These are phyloP conservation scores for Neurospora intermedia DNA, from an alignment of 495 filamentous ascomycete species.

Conservation along the genomic window DNA sequence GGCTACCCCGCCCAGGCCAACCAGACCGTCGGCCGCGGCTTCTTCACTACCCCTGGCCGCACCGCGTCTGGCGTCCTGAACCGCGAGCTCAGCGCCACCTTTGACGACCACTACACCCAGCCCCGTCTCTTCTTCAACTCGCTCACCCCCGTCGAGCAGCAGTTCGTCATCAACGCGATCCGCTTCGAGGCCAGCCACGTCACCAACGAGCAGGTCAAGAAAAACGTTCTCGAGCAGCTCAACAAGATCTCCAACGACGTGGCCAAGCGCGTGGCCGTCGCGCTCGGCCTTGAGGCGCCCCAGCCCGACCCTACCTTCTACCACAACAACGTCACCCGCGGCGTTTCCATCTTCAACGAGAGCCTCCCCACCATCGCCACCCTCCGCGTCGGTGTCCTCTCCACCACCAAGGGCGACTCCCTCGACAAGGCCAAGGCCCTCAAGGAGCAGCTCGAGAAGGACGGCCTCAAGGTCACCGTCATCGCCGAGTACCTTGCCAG, in stretches of 20 bases:
- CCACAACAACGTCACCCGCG: conserved; percentile 55
- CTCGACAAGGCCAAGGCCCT: conserved; percentile 41
- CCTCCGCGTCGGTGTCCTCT: conserved; percentile 58
- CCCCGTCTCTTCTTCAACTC: conserved; percentile 72
- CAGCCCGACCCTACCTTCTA: conserved; percentile 54
- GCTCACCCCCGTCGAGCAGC: conserved; percentile 55
- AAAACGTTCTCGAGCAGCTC: conserved; percentile 57
- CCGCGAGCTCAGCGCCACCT: conserved; percentile 51
- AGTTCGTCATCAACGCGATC: conserved; percentile 68
- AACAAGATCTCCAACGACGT: conserved; percentile 63
- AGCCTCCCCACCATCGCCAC: conserved; percentile 50
- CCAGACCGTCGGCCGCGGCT: conserved; percentile 57
- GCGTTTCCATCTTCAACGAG: conserved; percentile 49
- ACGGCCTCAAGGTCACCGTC: conserved; percentile 46
- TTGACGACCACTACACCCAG: conserved; percentile 68
- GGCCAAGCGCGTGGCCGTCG: conserved; percentile 53
- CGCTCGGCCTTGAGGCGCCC: conserved; percentile 48
- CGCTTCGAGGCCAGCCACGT: conserved; percentile 62
- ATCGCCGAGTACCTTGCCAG: conserved; percentile 49
- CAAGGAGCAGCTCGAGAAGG: conserved; percentile 29
- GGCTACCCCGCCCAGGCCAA: conserved; percentile 60
- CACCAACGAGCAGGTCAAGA: conserved; percentile 42
- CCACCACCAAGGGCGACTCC: conserved; percentile 25
- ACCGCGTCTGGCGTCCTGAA: conserved; percentile 41
- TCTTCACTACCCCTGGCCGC: conserved; percentile 60